Base-by-base conservation (phyloP, 768 basidiomycete genomes). In the Suillus spraguei region DNA sequence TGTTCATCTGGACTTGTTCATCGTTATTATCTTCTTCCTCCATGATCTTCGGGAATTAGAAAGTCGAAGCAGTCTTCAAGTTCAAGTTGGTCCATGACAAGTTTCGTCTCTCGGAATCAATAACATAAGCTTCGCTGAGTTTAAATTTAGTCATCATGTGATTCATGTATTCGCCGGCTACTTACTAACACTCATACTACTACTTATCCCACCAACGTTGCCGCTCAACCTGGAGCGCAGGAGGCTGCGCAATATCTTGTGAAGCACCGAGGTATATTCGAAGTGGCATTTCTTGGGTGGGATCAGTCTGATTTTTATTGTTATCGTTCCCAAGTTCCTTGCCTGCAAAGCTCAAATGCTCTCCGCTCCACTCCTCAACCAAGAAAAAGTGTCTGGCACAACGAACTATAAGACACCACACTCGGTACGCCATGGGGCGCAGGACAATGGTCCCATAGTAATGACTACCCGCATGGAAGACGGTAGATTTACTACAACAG, bases 401-500 rank as follows among this genome's bases (percentile, higher is more conserved):
- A 69, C 67, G 20, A 68, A 63, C 44, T 63, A 7, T 16, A 41
- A 58, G 17, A 3, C 39, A 58, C 7, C 24, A 54, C 36, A 32
- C 10, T 28, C 17, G 36, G 14, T 24, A 14, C 55, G 5, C 28
- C 41, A 39, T 33, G 47, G 16, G 24, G 22, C 24, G 16, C 61
- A 24, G 24, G 54, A 13, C 14, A 3, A 47, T 8, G 58, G 42
- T 4, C 28, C 42, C 38, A 17, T 38, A 20, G 28, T 55, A 22
- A 42, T 60, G 59, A 35, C 59, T 24, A 50, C 49, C 14, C 66
- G 61, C 46, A 68, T 61, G 5, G 53, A 65, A 50, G 70, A 66
- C 54, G 70, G 68, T 9, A 64, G 67, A 11, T 84, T 86, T 66
- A 74, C 84, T 47, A 86, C 87, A 2, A 77, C 84, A 1, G 82